These are phyloP conservation scores for Apiospora phragmitis DNA, from an alignment of 2,329 filamentous ascomycete species.

Conservation along the genomic window DNA sequence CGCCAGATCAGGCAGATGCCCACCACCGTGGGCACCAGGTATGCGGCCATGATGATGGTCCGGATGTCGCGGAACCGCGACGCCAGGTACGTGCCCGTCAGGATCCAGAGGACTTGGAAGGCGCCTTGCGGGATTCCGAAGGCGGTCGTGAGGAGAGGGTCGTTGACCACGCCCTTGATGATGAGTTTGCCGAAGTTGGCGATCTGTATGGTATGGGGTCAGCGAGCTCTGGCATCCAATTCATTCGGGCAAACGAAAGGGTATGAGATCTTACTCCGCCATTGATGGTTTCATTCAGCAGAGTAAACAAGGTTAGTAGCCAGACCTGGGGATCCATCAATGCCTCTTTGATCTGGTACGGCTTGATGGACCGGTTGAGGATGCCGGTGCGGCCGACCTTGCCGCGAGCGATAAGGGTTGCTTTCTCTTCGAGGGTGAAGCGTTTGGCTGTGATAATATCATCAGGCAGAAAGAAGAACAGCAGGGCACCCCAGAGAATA, in stretches of 20 bases:
- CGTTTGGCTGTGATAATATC: conserved; percentile 41
- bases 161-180: conserved; percentile 47
- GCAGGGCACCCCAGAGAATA: conserved; percentile 39
- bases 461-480: conserved; percentile 43
- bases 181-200: conserved; percentile 58
- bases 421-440: conserved; percentile 44
- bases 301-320: conserved; percentile 43
- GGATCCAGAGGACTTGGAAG: conserved; percentile 54
- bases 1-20: conserved; percentile 52
- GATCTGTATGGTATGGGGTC: conserved; percentile 22
- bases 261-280: conserved; percentile 35
- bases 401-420: conserved; percentile 39
- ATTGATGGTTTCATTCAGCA: conserved; percentile 55
- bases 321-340: conserved; percentile 44
- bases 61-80: conserved; percentile 50
- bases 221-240: background rate
- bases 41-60: conserved; percentile 53
- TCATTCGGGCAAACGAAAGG: background rate
- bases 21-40: conserved; percentile 51
- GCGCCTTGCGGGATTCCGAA: conserved; percentile 56
- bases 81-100: conserved; percentile 52
- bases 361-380: conserved; percentile 47
- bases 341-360: conserved; percentile 48
- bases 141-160: conserved; percentile 47
- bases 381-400: conserved; percentile 42